Evolutionary conservation across 805 yeast genomes (phyloP).

Genomic region (Kregervanrija fluxuum): DNA sequence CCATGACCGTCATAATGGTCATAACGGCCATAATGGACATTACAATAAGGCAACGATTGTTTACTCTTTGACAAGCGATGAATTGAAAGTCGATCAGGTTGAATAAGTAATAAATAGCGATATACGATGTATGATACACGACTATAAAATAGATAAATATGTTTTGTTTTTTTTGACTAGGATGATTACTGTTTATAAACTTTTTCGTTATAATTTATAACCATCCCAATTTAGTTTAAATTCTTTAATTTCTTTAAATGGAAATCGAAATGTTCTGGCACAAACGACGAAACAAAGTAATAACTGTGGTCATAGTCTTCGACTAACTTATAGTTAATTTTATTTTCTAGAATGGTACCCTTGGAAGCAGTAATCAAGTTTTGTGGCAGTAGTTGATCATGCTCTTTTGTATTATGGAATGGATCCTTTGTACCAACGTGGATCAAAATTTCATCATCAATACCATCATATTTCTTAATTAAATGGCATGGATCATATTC

Average conservation of each 20-base stretch:
- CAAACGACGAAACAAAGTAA: constrained; percentile 75
- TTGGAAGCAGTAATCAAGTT: constrained; percentile 55
- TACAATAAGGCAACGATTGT: constrained; percentile 13
- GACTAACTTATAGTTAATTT: constrained; percentile 52
- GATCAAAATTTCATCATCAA: constrained; percentile 55
- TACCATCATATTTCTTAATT: constrained; percentile 49
- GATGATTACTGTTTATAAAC: too few relatives aligned
- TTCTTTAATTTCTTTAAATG: constrained; percentile 55
- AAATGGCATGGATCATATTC: constrained; percentile 82
- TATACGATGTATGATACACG: neutral
- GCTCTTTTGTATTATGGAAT: constrained; percentile 39
- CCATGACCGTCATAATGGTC: too few relatives aligned
- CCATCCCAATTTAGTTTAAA: constrained; percentile 4
- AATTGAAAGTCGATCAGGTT: too few relatives aligned
- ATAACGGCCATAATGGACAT: too few relatives aligned
- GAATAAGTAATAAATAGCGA: neutral
- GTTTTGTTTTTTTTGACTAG: neutral
- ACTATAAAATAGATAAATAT: neutral
- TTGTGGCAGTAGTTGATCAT: constrained; percentile 65
- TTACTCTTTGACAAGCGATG: neutral
- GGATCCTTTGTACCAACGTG: constrained; percentile 78
- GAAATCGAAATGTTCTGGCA: constrained; percentile 75
- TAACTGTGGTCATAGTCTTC: constrained; percentile 91
- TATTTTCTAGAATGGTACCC: constrained; percentile 50
- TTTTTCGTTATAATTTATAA: too few relatives aligned